A percentile compares a stretch with the other conserved stretches of the same genome.
Evolutionary conservation across 2,329 filamentous ascomycete species (phyloP).

Genomic region (Cytospora piceicola): DNA sequence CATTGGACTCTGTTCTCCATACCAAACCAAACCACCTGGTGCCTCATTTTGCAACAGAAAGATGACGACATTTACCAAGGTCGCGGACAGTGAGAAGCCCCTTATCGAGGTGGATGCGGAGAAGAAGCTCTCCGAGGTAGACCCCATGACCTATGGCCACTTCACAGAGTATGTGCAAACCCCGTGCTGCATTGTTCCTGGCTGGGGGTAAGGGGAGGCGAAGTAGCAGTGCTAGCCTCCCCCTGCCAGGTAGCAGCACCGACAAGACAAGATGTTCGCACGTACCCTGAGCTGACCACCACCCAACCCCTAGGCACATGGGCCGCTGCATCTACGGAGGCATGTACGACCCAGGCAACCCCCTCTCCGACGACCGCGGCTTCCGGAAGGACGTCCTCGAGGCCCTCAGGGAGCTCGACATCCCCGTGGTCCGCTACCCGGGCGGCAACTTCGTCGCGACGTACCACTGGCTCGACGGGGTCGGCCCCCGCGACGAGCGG

Average conservation of each 20-base stretch:
- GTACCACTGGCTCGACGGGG: conserved; percentile 80
- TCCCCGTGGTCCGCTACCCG: conserved; percentile 79
- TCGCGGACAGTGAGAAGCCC: conserved; percentile 62
- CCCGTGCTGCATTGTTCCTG: not conserved
- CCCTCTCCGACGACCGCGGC: conserved; percentile 73
- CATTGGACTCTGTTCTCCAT: conserved; percentile 6
- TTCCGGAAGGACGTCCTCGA: conserved; percentile 80
- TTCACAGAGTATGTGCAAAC: conserved; percentile 72
- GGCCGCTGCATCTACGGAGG: conserved; percentile 87
- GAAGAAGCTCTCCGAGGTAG: conserved; percentile 72
- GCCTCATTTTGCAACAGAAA: conserved; percentile 25
- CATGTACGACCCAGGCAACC: conserved; percentile 77
- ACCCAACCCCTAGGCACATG: conserved; percentile 71
- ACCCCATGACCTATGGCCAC: conserved; percentile 80
- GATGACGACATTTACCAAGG: conserved; percentile 76
- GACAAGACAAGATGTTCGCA: not conserved
- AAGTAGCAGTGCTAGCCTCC: not conserved
- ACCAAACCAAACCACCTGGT: not conserved
- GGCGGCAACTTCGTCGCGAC: conserved; percentile 85
- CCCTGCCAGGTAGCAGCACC: not conserved
- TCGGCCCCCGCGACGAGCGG: conserved; percentile 73
- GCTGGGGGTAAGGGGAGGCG: too few species aligned
- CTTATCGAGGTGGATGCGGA: conserved; percentile 67
- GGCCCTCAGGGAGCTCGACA: conserved; percentile 72
- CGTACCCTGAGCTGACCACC: conserved; percentile 7